phyloP scores from a whole-genome alignment of 169 alveolate species.

The Pseudocohnilembus persalinus region DNA sequence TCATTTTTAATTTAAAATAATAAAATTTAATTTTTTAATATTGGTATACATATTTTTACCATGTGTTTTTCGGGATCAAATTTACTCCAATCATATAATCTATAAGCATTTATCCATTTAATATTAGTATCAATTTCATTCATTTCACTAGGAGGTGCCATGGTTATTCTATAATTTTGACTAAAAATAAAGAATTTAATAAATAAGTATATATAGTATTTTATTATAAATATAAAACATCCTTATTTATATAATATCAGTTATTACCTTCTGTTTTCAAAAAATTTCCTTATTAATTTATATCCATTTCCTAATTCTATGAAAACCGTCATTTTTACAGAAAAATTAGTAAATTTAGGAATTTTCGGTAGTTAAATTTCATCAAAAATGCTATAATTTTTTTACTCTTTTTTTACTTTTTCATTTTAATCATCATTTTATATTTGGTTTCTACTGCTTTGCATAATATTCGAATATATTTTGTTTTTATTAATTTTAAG shows the following conservation, averaged over 20 bases:
- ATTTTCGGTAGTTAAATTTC: not conserved
- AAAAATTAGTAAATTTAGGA: not conserved
- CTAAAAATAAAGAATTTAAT: not conserved
- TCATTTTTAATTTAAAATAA: not conserved
- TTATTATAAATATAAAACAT: too few relatives aligned
- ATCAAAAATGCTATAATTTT: too few relatives aligned
- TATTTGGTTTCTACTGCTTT: too few relatives aligned
- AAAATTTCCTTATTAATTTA: not conserved
- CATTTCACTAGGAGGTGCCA: not conserved
- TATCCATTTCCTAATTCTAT: not conserved
- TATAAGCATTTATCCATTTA: not conserved
- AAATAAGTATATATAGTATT: not conserved
- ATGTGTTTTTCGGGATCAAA: not conserved
- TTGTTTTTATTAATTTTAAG: too few relatives aligned
- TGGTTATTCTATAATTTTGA: not conserved
- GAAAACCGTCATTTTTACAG: not conserved
- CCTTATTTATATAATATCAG: too few relatives aligned
- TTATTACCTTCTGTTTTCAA: not conserved
- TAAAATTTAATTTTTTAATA: too few relatives aligned
- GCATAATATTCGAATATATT: too few relatives aligned
- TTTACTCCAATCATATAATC: not conserved
- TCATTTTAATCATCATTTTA: too few relatives aligned
- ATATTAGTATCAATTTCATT: not conserved
- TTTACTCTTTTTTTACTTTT: too few relatives aligned
- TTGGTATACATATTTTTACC: not conserved